phyloP scores from a whole-genome alignment of 1,284 basidiomycete species.

The Flammula alnicola region DNA sequence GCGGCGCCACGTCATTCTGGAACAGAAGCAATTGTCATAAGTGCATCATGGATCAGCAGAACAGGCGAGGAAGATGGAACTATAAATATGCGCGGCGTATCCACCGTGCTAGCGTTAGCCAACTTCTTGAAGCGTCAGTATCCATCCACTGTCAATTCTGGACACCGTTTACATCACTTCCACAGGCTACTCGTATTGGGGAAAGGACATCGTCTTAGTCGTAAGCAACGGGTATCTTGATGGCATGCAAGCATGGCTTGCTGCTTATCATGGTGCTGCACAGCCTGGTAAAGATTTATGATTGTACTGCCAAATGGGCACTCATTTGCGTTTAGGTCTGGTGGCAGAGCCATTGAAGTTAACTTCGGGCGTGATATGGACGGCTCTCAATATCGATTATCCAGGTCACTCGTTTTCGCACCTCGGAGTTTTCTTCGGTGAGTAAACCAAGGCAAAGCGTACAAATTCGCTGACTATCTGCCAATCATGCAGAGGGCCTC shows the following conservation, averaged over 20 bases:
- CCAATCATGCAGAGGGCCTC: conserved; percentile 79
- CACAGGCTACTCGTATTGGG: conserved; percentile 90
- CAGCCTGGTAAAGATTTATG: conserved; percentile 60
- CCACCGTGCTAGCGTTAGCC: conserved; percentile 83
- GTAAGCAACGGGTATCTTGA: conserved; percentile 89
- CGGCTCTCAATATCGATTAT: conserved; percentile 93
- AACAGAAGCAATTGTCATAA: conserved; percentile 88
- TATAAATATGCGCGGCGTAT: conserved; percentile 86
- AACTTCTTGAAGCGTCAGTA: conserved; percentile 79
- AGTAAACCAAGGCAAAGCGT: conserved; percentile 27
- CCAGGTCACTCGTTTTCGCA: conserved; percentile 96
- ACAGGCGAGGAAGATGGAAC: conserved; percentile 58
- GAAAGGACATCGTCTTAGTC: conserved; percentile 92
- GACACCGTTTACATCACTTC: neutral
- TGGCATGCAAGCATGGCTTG: conserved; percentile 93
- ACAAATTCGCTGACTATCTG: conserved; percentile 1
- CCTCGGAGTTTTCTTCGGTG: conserved; percentile 89
- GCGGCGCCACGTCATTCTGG: conserved; percentile 87
- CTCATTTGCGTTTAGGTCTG: conserved; percentile 53
- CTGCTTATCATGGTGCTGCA: conserved; percentile 74
- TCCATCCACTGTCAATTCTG: neutral
- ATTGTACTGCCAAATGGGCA: neutral
- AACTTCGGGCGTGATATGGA: conserved; percentile 90
- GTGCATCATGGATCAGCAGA: conserved; percentile 86
- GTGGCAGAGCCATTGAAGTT: conserved; percentile 64